Evolutionary conservation across 306 rosid genomes (phyloP), one percentile per base, ranked within the genome.

Genomic region (Mucuna pruriens): DNA sequence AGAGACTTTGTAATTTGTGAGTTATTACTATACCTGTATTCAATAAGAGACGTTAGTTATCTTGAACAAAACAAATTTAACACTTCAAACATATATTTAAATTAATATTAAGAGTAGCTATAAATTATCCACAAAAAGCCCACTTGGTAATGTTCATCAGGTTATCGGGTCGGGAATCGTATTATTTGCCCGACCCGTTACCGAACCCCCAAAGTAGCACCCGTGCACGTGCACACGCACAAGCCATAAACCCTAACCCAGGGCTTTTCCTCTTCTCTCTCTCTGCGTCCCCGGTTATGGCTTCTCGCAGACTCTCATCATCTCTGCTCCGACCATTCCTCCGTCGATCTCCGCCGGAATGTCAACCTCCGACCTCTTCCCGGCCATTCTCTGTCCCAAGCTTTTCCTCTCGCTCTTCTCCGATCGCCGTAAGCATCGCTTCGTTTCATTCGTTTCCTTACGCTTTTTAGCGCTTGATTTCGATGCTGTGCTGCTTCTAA

Each of bases 251-350:
- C 79, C 84, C 84, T 71, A 80, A 33, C 51, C 11, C 63, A 6
- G 15, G 17, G 55, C 54, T 33, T 80, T 71, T 33, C 72, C 40
- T 13, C 54, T 71, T 70, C 33, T 70, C 44, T 29, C 54, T 26
- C 22, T 45, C 78, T 33, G 9, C 9, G 4, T 61, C n/a, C 17
- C 51, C 66, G 1, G 75, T 12, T 6, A 84, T 86, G 86, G 88
- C 89, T 74, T 84, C 94, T 1, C 86, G 90, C 74, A 82, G 87
- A 62, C 86, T 90, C 68, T 78, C 90, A 2, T 72, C 90, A 15
- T 85, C 91, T 12, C 81, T 91, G 1, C 81, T 88, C 72, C 89
- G 91, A 71, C 77, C 90, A 58, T 74, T 90, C 7, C 45, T 80
- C 31, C 58, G 75, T 40, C 92, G 88, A 55, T 77, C 74, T 15